phyloP scores from a whole-genome alignment of 495 filamentous ascomycete species.

The Talaromyces proteolyticus region DNA sequence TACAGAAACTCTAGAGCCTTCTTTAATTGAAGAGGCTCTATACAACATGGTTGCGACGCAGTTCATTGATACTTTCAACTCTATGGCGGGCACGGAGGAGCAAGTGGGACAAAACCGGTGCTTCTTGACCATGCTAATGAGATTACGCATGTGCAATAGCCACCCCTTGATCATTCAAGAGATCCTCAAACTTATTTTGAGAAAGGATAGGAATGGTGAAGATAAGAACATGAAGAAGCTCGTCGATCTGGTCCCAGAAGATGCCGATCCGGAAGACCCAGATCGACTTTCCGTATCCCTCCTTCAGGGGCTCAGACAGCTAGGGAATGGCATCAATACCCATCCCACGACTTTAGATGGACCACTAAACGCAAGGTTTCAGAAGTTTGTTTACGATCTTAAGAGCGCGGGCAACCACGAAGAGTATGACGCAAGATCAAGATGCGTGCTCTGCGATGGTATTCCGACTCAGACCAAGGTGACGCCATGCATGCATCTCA shows the following conservation, averaged over 20 bases:
- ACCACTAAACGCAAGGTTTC: conserved; percentile 13
- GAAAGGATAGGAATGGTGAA: conserved; percentile 25
- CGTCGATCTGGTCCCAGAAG: conserved; percentile 8
- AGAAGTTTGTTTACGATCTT: conserved; percentile 20
- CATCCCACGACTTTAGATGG: background rate
- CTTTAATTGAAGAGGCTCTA: conserved; percentile 38
- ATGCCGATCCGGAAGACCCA: background rate
- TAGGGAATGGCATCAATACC: background rate
- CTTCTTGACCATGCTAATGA: conserved; percentile 32
- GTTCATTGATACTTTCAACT: conserved; percentile 31
- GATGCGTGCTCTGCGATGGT: conserved; percentile 28
- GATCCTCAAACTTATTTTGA: conserved; percentile 34
- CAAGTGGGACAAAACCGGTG: conserved; percentile 13
- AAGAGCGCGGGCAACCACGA: conserved; percentile 18
- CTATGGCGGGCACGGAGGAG: conserved; percentile 6
- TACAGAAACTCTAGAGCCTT: conserved; percentile 35
- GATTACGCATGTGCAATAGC: conserved; percentile 45
- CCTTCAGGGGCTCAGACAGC: background rate
- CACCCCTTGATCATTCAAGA: conserved; percentile 45
- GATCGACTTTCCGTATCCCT: background rate
- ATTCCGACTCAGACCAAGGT: conserved; percentile 22
- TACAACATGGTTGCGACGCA: conserved; percentile 36
- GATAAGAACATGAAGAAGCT: conserved; percentile 29
- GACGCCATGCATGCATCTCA: conserved; percentile 43
- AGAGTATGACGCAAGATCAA: conserved; percentile 18